These are phyloP conservation scores for Mycena citricolor DNA, from an alignment of 1,284 basidiomycete genomes.

Conservation along the genomic window DNA sequence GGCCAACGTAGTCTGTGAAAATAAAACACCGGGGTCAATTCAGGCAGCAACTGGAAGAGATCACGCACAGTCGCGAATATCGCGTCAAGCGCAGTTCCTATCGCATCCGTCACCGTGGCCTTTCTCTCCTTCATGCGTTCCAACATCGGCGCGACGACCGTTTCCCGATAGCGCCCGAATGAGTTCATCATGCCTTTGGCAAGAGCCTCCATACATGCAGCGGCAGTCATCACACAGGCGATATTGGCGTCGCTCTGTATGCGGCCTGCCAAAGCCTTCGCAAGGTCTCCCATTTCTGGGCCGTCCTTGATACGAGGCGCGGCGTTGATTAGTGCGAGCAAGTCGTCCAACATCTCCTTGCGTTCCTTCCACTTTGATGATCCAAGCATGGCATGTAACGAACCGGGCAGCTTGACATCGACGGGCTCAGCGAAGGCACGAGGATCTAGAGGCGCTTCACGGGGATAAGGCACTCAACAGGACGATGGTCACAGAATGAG, in stretches of 20 bases:
- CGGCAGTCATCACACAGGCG: constrained; percentile 90
- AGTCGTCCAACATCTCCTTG: constrained; percentile 87
- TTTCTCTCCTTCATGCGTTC: constrained; percentile 97
- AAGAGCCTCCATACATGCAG: constrained; percentile 83
- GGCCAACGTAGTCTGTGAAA: constrained; percentile 69
- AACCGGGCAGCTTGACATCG: constrained; percentile 78
- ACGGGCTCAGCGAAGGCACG: constrained; percentile 83
- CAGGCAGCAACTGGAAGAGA: constrained; percentile 10
- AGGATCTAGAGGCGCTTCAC: constrained; percentile 65
- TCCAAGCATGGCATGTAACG: constrained; percentile 71
- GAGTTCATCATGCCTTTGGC: constrained; percentile 78
- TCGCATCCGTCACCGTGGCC: constrained; percentile 83
- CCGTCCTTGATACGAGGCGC: constrained; percentile 81
- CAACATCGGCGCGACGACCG: constrained; percentile 77
- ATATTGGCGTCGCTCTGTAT: constrained; percentile 93
- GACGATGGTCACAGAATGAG: constrained; percentile 1
- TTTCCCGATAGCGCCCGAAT: constrained; percentile 79
- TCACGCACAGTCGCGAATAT: constrained; percentile 77
- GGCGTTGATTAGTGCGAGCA: constrained; percentile 70
- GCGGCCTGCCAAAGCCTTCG: constrained; percentile 76
- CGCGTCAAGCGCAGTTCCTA: constrained; percentile 88
- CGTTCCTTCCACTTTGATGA: constrained; percentile 99
- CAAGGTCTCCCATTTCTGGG: constrained; percentile 71
- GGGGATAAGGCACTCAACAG: neutral
- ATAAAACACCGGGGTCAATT: constrained; percentile 19